phyloP scores from a whole-genome alignment of 2,329 filamentous ascomycete genomes.

The Aspergillus sergii region DNA sequence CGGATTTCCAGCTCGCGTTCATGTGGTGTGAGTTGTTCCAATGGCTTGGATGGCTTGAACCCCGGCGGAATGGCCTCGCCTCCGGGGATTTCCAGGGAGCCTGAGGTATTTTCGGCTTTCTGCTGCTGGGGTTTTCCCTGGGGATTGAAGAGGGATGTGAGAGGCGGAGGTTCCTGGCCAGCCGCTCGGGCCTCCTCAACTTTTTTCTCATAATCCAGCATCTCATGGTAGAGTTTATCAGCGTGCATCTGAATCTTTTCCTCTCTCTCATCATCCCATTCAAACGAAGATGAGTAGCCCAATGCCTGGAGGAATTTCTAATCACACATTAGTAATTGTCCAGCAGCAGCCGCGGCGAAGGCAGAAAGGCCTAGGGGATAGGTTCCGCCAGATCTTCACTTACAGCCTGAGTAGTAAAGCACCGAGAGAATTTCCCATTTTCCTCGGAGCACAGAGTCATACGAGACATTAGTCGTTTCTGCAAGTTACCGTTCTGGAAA shows the following conservation, averaged over 20 bases:
- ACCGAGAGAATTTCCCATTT: slow-evolving; percentile 77
- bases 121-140: slow-evolving; percentile 23
- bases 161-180: slow-evolving; percentile 44
- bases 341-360: neutral
- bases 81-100: slow-evolving; percentile 39
- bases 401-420: slow-evolving; percentile 85
- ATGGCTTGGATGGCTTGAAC: slow-evolving; percentile 39
- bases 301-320: slow-evolving; percentile 87
- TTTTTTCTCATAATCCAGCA: slow-evolving; percentile 77
- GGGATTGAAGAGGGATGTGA: slow-evolving; percentile 49
- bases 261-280: slow-evolving; percentile 68
- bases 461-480: slow-evolving; percentile 54
- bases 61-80: slow-evolving; percentile 38
- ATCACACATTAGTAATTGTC: slow-evolving; percentile 8
- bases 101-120: slow-evolving; percentile 14
- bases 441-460: slow-evolving; percentile 81
- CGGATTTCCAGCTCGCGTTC: slow-evolving; percentile 49
- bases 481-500: slow-evolving; percentile 71
- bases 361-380: neutral
- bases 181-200: slow-evolving; percentile 62
- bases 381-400: slow-evolving; percentile 27
- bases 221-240: slow-evolving; percentile 83
- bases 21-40: slow-evolving; percentile 48
- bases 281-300: slow-evolving; percentile 74
- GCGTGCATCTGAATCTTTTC: slow-evolving; percentile 96